Conservation (phyloP, 768 basidiomycete genomes). For the Austroboletus festivus region DNA sequence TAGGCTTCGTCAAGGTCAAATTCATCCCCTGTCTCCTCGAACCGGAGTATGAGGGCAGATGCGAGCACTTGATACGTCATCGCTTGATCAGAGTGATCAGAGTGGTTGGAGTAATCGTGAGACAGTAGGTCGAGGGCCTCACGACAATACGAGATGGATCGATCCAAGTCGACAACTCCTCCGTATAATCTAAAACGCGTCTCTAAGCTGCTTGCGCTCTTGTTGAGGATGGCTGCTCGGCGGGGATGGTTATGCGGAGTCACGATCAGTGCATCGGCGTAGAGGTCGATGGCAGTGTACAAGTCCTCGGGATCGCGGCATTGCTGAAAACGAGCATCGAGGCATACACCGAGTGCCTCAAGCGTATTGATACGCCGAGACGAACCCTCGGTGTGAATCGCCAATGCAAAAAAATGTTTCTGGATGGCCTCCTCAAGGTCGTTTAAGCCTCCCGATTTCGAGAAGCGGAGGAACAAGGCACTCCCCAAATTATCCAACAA, state of each 20-base stretch:
- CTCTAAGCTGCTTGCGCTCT: slow-evolving; percentile 15
- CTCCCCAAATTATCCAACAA: slow-evolving; percentile 21
- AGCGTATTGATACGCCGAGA: slow-evolving; percentile 16
- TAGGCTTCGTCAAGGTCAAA: slow-evolving; percentile 27
- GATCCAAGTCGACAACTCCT: slow-evolving; percentile 20
- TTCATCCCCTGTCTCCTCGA: slow-evolving; percentile 23
- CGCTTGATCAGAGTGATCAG: slow-evolving; percentile 16
- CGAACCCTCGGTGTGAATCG: slow-evolving; percentile 13
- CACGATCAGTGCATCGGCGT: slow-evolving; percentile 25
- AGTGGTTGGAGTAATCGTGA: slow-evolving; percentile 12
- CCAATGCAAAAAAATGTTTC: slow-evolving; percentile 21
- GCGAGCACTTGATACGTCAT: slow-evolving; percentile 15
- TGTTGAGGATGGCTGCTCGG: slow-evolving; percentile 14
- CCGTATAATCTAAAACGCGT: slow-evolving; percentile 17
- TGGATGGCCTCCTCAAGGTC: slow-evolving; percentile 30
- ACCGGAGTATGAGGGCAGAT: slow-evolving; percentile 23
- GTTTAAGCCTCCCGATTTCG: slow-evolving; percentile 6
- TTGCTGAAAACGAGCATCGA: slow-evolving; percentile 26
- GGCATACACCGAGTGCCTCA: slow-evolving; percentile 20
- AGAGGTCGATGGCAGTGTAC: slow-evolving; percentile 21
- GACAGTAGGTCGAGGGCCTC: slow-evolving; percentile 23
- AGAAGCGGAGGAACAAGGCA: slow-evolving; percentile 25
- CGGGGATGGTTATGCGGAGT: slow-evolving; percentile 16
- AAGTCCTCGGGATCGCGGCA: slow-evolving; percentile 22
- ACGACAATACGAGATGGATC: slow-evolving; percentile 25